Evolutionary conservation across 768 basidiomycete genomes (phyloP).

Genomic region (Dioszegia crocea): DNA sequence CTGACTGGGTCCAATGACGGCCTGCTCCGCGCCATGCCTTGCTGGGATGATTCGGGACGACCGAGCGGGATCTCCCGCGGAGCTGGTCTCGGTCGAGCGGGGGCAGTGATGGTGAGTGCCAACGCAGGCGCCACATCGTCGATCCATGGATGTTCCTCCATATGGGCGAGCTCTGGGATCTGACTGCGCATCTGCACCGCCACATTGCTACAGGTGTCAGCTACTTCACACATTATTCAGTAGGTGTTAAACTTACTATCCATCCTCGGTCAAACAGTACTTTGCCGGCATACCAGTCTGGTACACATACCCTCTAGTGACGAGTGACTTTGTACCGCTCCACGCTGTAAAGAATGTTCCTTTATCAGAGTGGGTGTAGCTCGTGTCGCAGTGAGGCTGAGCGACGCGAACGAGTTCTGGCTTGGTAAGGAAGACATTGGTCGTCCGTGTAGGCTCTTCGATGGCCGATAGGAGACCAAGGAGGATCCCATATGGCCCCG

Average conservation of each 20-base stretch:
- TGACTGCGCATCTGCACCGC: conserved; percentile 26
- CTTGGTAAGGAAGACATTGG: conserved; percentile 38
- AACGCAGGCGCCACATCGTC: conserved; percentile 9
- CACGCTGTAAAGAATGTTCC: conserved; percentile 43
- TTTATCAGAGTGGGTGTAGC: conserved; percentile 36
- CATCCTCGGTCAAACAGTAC: conserved; percentile 43
- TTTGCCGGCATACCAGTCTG: conserved; percentile 40
- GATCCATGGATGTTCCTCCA: conserved; percentile 27
- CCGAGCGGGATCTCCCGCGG: neutral
- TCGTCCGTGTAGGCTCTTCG: conserved; percentile 33
- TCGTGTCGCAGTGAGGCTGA: conserved; percentile 32
- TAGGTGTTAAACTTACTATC: conserved; percentile 37
- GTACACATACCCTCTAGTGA: conserved; percentile 42
- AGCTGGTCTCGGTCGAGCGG: neutral
- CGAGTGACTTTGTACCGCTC: conserved; percentile 40
- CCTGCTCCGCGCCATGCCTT: too few species aligned
- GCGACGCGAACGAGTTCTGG: conserved; percentile 33
- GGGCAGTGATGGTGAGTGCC: neutral
- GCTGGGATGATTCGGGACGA: neutral
- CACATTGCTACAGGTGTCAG: conserved; percentile 28
- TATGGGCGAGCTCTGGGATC: conserved; percentile 23
- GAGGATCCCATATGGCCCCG: conserved; percentile 45
- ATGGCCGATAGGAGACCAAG: conserved; percentile 42
- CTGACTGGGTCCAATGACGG: neutral
- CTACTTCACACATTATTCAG: too few species aligned